phyloP scores from a whole-genome alignment of 2,329 filamentous ascomycete genomes.

The Penicillium sp. region DNA sequence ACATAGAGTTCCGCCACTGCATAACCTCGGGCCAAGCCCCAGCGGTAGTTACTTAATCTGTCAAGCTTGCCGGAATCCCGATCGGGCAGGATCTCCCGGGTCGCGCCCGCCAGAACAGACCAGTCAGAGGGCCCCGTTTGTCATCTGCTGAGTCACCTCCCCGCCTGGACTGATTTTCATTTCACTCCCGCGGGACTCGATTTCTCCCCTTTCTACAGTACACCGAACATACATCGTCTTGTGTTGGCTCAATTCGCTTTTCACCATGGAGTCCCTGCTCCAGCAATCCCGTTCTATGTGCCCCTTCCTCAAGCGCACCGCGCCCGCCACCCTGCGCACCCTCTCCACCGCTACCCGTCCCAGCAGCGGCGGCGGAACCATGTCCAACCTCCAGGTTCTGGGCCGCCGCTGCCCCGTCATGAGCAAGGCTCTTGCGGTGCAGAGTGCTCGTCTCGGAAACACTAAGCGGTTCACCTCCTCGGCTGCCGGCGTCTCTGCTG shows the following conservation, averaged over 20 bases:
- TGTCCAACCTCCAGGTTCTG: slow-evolving; percentile 94
- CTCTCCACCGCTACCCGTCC: slow-evolving; percentile 72
- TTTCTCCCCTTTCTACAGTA: background rate
- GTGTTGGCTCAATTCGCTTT: slow-evolving; percentile 13
- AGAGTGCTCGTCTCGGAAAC: slow-evolving; percentile 55
- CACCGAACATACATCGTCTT: slow-evolving; percentile 1
- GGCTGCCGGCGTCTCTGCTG: slow-evolving; percentile 34
- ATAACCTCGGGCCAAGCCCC: background rate
- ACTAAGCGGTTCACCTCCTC: slow-evolving; percentile 45
- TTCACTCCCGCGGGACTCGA: no score
- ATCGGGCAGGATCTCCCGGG: background rate
- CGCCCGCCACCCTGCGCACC: slow-evolving; percentile 85
- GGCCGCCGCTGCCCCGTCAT: slow-evolving; percentile 97
- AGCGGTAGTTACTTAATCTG: background rate
- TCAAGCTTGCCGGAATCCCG: background rate
- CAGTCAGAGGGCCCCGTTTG: background rate
- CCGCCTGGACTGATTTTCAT: slow-evolving; percentile 12
- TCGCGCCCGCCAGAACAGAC: background rate
- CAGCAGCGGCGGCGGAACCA: slow-evolving; percentile 82
- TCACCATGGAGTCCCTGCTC: slow-evolving; percentile 84
- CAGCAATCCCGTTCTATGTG: slow-evolving; percentile 97
- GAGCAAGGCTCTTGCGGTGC: slow-evolving; percentile 94
- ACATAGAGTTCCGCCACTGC: background rate
- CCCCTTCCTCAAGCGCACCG: slow-evolving; percentile 94
- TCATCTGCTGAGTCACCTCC: slow-evolving; percentile 6